These are phyloP conservation scores for Rhizopogon vesiculosus DNA, from an alignment of 768 basidiomycete species.

Conservation along the genomic window DNA sequence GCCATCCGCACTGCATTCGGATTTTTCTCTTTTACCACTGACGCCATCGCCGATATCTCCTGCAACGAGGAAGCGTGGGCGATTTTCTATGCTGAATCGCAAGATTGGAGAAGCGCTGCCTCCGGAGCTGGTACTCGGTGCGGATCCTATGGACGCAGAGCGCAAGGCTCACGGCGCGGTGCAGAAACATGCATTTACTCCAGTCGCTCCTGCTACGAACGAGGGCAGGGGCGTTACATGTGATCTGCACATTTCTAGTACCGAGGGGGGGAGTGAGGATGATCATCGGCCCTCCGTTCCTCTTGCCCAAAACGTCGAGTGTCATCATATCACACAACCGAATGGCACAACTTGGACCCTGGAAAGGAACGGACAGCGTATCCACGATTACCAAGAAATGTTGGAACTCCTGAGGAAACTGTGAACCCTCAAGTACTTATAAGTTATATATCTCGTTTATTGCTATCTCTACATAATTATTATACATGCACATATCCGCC, in stretches of 20 bases:
- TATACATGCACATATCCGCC: not conserved
- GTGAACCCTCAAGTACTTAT: not conserved
- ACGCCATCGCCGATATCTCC: constrained; percentile 22
- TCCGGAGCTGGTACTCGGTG: constrained; percentile 15
- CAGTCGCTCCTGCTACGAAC: not conserved
- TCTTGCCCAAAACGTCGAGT: not conserved
- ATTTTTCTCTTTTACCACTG: constrained; percentile 3
- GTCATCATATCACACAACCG: constrained; percentile 6
- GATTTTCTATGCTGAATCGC: constrained; percentile 28
- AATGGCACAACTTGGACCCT: constrained; percentile 34
- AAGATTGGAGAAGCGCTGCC: constrained; percentile 29
- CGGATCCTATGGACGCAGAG: not conserved
- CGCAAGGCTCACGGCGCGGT: not conserved
- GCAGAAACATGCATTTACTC: not conserved
- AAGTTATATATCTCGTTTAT: not conserved
- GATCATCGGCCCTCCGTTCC: not conserved
- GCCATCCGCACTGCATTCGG: not conserved
- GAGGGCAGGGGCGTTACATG: not conserved
- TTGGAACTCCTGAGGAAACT: constrained; percentile 31
- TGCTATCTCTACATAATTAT: not conserved
- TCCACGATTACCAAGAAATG: constrained; percentile 29
- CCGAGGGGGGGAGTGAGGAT: not conserved
- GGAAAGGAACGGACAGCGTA: constrained; percentile 34
- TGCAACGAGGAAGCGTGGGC: constrained; percentile 21
- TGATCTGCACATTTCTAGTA: not conserved